Evolutionary conservation across 2,329 filamentous ascomycete species (phyloP).

Genomic region (Onygenales sp.): DNA sequence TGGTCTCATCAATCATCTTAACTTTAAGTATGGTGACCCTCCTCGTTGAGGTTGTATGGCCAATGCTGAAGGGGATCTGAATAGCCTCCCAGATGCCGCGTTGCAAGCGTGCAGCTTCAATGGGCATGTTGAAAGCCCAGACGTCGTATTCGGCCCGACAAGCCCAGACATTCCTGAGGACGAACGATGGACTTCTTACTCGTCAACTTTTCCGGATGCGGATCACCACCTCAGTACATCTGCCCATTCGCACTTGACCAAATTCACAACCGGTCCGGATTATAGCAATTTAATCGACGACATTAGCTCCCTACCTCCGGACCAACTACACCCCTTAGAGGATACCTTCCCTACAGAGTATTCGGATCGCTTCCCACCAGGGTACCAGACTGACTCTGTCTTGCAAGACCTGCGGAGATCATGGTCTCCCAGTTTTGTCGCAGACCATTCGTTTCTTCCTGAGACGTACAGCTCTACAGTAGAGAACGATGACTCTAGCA

Average conservation of each 20-base stretch:
- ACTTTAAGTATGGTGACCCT: constrained; percentile 3
- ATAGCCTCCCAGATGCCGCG: neutral
- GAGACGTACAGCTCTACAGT: neutral
- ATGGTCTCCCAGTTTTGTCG: neutral
- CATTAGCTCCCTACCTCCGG: neutral
- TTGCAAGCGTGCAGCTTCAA: neutral
- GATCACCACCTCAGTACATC: neutral
- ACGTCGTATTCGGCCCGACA: neutral
- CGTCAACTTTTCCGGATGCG: neutral
- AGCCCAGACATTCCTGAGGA: neutral
- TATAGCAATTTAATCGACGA: neutral
- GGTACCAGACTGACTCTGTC: neutral
- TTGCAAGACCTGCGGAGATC: neutral
- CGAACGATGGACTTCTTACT: neutral
- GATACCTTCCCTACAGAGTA: neutral
- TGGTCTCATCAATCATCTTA: neutral
- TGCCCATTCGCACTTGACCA: neutral
- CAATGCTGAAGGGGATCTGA: constrained; percentile 5
- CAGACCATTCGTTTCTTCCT: neutral
- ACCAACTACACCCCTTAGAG: neutral
- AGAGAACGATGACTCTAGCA: neutral
- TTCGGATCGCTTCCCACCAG: neutral
- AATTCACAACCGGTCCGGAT: neutral
- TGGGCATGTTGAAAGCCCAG: neutral
- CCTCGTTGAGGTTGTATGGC: neutral